Evolutionary conservation across 164 flowering plant genomes (phyloP).

Genomic region (Nelumbo lutea): DNA sequence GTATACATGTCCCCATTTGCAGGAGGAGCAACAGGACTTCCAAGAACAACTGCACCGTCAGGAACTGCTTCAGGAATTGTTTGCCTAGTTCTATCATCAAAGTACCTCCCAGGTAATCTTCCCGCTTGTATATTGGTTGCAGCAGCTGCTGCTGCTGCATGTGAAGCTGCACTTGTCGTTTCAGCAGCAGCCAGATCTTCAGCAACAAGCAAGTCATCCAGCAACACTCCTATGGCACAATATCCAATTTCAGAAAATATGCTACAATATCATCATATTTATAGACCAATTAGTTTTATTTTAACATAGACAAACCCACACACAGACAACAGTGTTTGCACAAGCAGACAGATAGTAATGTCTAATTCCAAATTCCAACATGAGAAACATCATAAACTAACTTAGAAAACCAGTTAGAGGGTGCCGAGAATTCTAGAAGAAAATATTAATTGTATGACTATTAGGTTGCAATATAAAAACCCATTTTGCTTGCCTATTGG

Average conservation of each 20-base stretch:
- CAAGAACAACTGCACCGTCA: constrained; percentile 74
- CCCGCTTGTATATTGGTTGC: constrained; percentile 46
- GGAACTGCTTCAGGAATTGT: constrained; percentile 36
- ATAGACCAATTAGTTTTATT: neutral
- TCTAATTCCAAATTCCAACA: no score
- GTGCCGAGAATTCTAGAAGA: neutral
- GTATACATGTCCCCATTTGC: constrained; percentile 70
- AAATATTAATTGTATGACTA: neutral
- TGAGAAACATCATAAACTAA: no score
- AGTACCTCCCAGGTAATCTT: constrained; percentile 40
- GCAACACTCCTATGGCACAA: constrained; percentile 49
- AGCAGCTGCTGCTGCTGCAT: constrained; percentile 76
- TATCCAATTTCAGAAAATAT: neutral
- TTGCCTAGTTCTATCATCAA: constrained; percentile 52
- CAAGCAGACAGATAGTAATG: no score
- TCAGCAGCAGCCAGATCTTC: constrained; percentile 84
- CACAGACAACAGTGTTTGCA: no score
- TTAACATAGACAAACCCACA: no score
- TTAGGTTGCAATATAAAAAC: neutral
- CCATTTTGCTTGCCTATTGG: neutral
- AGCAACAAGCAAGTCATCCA: constrained; percentile 78
- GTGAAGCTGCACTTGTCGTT: constrained; percentile 69
- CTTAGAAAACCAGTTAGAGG: neutral
- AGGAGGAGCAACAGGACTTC: constrained; percentile 74
- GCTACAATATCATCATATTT: neutral